A percentile compares a stretch with the other conserved stretches of the same genome.
Evolutionary conservation across 306 rosid genomes (phyloP).

Genomic region (Cucurbita argyrosperma): DNA sequence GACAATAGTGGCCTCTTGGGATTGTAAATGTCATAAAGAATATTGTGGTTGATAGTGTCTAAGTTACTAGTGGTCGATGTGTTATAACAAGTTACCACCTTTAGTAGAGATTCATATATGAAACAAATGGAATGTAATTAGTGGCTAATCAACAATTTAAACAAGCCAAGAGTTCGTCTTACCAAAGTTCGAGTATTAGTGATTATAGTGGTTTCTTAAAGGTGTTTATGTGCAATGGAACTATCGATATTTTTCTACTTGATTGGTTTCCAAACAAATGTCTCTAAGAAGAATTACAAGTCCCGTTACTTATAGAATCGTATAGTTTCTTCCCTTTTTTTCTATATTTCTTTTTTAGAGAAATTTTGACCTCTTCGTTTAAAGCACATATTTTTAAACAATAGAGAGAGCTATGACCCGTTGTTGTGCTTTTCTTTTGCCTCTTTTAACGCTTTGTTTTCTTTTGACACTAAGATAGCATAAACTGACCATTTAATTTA

Average conservation of each 20-base stretch:
- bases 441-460: no score
- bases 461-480: no score
- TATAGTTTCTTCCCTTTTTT: no score
- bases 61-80: background rate
- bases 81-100: background rate
- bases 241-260: background rate
- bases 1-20: background rate
- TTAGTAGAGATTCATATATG: background rate
- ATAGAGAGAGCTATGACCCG: no score
- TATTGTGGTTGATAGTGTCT: background rate
- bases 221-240: background rate
- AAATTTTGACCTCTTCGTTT: no score
- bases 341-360: no score
- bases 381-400: no score
- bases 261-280: background rate
- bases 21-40: conserved; percentile 1
- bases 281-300: no score
- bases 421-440: no score
- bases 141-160: background rate
- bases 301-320: no score
- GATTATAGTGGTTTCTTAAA: background rate
- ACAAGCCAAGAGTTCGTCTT: background rate
- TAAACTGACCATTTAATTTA: no score
- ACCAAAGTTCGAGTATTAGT: background rate
- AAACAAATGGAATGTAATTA: background rate